A percentile compares a stretch with the other conserved stretches of the same genome.
Conservation (phyloP, 2,329 filamentous ascomycete genomes). For the Ceratocystis destructans region DNA sequence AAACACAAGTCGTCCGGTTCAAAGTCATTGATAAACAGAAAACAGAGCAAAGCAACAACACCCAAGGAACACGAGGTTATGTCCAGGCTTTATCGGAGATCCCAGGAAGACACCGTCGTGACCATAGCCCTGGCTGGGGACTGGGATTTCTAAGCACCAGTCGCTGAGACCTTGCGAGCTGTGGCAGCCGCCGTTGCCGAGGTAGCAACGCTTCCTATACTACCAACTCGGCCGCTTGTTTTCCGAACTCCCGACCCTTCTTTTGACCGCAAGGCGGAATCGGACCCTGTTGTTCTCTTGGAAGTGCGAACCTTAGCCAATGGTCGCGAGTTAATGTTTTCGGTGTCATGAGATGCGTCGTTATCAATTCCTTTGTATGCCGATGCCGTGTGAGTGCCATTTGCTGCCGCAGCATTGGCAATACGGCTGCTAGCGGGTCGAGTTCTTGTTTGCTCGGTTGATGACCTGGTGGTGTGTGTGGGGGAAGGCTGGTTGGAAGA, state of each 20-base stretch:
- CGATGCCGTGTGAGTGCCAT: slow-evolving; percentile 46
- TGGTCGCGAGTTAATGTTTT: slow-evolving; percentile 46
- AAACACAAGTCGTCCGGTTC: slow-evolving; percentile 18
- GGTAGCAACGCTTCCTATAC: slow-evolving; percentile 30
- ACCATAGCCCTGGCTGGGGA: slow-evolving; percentile 19
- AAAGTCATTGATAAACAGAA: not conserved
- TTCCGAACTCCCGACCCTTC: slow-evolving; percentile 46
- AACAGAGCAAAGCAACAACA: not conserved
- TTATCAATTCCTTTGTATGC: slow-evolving; percentile 39
- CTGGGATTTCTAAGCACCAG: slow-evolving; percentile 26
- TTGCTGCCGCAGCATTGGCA: slow-evolving; percentile 1
- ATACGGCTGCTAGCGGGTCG: slow-evolving; percentile 60
- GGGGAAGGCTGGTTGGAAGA: slow-evolving; percentile 29
- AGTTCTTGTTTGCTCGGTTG: slow-evolving; percentile 12
- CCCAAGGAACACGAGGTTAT: not conserved
- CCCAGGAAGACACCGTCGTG: slow-evolving; percentile 21
- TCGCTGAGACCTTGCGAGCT: slow-evolving; percentile 40
- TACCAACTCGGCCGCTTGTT: slow-evolving; percentile 52
- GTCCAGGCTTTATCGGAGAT: slow-evolving; percentile 19
- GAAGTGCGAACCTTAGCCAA: slow-evolving; percentile 18
- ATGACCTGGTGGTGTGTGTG: slow-evolving; percentile 6
- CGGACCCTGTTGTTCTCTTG: slow-evolving; percentile 22
- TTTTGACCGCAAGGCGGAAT: slow-evolving; percentile 38
- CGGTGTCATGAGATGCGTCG: slow-evolving; percentile 54
- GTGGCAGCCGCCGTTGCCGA: slow-evolving; percentile 31